Evolutionary conservation across 306 rosid genomes (phyloP).

Genomic region (Argentina anserina): DNA sequence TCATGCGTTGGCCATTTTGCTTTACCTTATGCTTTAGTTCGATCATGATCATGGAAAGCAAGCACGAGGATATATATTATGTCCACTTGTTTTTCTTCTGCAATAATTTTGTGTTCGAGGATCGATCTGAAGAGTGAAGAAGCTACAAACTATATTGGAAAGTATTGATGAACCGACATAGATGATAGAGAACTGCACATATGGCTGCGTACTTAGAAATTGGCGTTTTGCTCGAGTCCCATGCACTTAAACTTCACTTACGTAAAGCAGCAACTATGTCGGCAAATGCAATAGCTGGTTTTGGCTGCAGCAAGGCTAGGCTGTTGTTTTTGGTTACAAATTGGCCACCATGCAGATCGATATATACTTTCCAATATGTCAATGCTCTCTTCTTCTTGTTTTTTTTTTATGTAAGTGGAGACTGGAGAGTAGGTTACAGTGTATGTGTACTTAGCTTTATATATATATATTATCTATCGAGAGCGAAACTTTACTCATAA

Average conservation of each 20-base stretch:
- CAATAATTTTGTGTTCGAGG: neutral
- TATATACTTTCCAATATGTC: neutral
- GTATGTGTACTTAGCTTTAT: too few relatives aligned
- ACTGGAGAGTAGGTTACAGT: too few relatives aligned
- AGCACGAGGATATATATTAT: neutral
- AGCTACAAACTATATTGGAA: too few relatives aligned
- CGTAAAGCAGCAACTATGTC: neutral
- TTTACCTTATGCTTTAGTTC: neutral
- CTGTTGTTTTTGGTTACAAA: neutral
- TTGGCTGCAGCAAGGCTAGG: neutral
- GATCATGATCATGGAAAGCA: neutral
- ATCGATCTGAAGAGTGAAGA: too few relatives aligned
- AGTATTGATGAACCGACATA: neutral
- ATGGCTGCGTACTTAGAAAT: neutral
- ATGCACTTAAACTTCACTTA: neutral
- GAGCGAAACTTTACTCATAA: too few relatives aligned
- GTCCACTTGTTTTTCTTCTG: neutral
- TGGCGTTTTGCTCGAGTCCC: constrained; percentile 1
- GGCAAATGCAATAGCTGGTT: neutral
- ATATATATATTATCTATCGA: too few relatives aligned
- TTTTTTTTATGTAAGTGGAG: too few relatives aligned
- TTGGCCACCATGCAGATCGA: neutral
- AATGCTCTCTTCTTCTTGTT: too few relatives aligned
- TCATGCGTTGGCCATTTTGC: neutral
- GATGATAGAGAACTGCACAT: too few relatives aligned